phyloP scores from a whole-genome alignment of 2,329 filamentous ascomycete species.

The Periconia sp. region DNA sequence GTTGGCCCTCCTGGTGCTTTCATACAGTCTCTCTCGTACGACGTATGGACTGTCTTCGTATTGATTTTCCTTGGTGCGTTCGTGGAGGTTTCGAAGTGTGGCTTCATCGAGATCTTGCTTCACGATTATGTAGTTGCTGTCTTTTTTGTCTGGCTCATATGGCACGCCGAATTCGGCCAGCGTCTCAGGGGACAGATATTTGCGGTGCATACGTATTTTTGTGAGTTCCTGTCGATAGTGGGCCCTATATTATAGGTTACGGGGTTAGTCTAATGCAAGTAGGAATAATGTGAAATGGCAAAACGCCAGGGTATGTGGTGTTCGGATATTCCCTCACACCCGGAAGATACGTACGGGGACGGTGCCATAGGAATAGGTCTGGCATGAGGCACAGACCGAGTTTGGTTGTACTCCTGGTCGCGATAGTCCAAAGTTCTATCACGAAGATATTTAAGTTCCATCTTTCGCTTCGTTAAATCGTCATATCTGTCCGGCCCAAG shows the following conservation, averaged over 20 bases:
- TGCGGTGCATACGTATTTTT: slow-evolving; percentile 9
- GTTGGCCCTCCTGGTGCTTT: background rate
- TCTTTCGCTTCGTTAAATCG: too few relatives aligned
- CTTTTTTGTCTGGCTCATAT: slow-evolving; percentile 13
- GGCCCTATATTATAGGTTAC: too few relatives aligned
- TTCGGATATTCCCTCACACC: too few relatives aligned
- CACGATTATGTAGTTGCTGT: slow-evolving; percentile 13
- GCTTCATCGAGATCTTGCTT: background rate
- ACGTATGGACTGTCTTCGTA: too few relatives aligned
- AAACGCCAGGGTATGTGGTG: too few relatives aligned
- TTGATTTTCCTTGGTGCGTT: slow-evolving; percentile 4
- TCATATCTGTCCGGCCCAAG: too few relatives aligned
- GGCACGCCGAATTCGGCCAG: slow-evolving; percentile 9
- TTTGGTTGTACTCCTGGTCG: too few relatives aligned
- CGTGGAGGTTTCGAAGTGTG: slow-evolving; percentile 8
- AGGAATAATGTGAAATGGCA: background rate
- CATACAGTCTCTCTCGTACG: background rate
- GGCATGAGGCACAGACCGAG: too few relatives aligned
- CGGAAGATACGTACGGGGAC: too few relatives aligned
- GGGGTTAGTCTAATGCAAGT: background rate
- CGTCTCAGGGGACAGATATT: slow-evolving; percentile 13
- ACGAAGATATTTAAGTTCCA: too few relatives aligned
- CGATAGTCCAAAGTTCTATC: too few relatives aligned
- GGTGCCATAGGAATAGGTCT: too few relatives aligned
- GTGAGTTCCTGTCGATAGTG: background rate